Percentiles rank a stretch among this genome's conserved stretches.
Conservation (phyloP, 208 protist species). For the Wallacemonas sp. region DNA sequence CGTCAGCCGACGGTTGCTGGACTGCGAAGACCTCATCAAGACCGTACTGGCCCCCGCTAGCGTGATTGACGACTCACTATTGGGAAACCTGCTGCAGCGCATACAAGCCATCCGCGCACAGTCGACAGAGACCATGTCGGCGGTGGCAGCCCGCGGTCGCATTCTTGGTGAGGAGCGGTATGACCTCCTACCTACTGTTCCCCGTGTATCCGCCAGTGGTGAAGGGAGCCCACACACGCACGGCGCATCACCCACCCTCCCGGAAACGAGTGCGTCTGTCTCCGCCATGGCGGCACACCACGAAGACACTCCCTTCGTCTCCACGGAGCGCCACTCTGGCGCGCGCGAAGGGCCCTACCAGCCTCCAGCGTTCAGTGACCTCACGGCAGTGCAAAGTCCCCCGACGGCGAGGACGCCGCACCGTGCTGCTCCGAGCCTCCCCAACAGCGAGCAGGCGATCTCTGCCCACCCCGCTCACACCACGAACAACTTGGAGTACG, state of each 20-base stretch:
- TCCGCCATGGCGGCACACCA: background rate
- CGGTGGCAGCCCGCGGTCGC: conserved; percentile 33
- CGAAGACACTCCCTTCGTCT: no score
- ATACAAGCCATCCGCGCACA: conserved; percentile 25
- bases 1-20: conserved; percentile 37
- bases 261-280: background rate
- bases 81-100: conserved; percentile 8
- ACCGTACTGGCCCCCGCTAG: background rate
- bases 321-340: no score
- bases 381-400: no score
- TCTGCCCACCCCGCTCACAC: no score
- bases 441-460: no score
- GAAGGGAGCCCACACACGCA: no score
- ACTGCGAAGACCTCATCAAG: conserved; percentile 36
- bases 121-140: conserved; percentile 37
- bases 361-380: no score
- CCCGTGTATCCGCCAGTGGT: no score
- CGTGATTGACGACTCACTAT: background rate
- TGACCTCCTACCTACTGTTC: conserved; percentile 35
- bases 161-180: conserved; percentile 56
- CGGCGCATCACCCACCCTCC: no score
- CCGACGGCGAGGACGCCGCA: background rate
- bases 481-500: no score
- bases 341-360: no score
- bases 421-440: background rate